A percentile compares a stretch with the other conserved stretches of the same genome.
Evolutionary conservation across 192 early-diverging fungal genomes (phyloP).

Genomic region (Diversispora epigaea): DNA sequence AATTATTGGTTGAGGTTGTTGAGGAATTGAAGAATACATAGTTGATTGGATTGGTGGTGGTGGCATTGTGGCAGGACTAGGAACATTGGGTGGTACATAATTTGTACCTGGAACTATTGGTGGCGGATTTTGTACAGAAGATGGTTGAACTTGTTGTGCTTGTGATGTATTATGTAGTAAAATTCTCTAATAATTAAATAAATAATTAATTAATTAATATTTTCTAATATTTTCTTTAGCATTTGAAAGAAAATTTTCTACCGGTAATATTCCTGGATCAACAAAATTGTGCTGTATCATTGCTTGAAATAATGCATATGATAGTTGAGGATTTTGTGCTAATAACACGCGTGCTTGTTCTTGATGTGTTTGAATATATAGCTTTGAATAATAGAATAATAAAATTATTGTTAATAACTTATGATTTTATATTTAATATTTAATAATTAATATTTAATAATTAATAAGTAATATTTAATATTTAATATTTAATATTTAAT

Average conservation of each 20-base stretch:
- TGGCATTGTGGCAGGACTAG: constrained; percentile 19
- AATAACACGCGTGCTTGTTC: constrained; percentile 70
- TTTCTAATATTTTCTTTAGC: background rate
- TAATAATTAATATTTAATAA: background rate
- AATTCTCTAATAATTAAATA: background rate
- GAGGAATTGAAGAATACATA: background rate
- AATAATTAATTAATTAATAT: background rate
- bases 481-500: no score
- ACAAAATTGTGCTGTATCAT: constrained; percentile 67
- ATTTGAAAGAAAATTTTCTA: background rate
- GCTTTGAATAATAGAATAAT: constrained; percentile 30
- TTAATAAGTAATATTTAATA: background rate
- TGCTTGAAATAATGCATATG: constrained; percentile 83
- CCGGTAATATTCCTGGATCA: constrained; percentile 10
- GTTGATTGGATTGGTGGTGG: constrained; percentile 36
- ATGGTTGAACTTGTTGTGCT: constrained; percentile 15
- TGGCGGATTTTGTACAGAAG: constrained; percentile 25
- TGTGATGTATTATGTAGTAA: background rate
- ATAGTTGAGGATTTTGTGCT: constrained; percentile 73
- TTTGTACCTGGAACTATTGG: background rate
- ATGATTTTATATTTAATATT: background rate
- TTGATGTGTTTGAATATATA: constrained; percentile 47
- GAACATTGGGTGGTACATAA: constrained; percentile 36
- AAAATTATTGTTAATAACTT: background rate
- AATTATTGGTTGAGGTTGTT: constrained; percentile 33